Percentiles rank a stretch among this genome's conserved stretches.
phyloP scores from a whole-genome alignment of 345 rosid genomes.

The Erodium maritimum region DNA sequence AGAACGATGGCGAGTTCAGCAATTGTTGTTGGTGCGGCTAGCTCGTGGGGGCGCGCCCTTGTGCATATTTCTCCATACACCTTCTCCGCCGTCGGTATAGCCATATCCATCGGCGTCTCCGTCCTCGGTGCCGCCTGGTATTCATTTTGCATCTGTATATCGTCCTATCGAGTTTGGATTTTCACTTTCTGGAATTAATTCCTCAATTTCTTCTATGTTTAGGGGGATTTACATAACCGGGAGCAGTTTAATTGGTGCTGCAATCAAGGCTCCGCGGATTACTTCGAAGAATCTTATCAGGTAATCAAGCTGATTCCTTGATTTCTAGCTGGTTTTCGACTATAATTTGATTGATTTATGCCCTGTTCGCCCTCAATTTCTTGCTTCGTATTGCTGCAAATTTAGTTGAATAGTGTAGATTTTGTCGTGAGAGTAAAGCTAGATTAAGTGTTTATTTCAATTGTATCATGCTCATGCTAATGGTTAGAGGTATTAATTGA shows the following conservation, averaged over 20 bases:
- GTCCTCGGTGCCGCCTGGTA: conserved; percentile 99
- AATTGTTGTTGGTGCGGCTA: conserved; percentile 29
- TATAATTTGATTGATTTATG: neutral
- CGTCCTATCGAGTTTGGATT: too few species aligned
- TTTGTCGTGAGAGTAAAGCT: neutral
- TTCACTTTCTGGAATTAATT: neutral
- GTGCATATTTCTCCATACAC: conserved; percentile 85
- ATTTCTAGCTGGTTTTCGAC: neutral
- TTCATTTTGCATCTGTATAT: neutral
- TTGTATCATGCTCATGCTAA: too few species aligned
- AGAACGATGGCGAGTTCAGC: conserved; percentile 24
- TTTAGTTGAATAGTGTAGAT: neutral
- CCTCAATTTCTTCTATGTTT: neutral
- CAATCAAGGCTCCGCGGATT: conserved; percentile 94
- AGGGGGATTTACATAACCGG: conserved; percentile 99
- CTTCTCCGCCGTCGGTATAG: conserved; percentile 91
- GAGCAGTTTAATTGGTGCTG: conserved; percentile 98
- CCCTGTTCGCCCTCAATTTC: neutral
- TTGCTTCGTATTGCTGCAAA: neutral
- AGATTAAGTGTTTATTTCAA: too few species aligned
- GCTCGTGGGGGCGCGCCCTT: conserved; percentile 76
- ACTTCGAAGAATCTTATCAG: conserved; percentile 97
- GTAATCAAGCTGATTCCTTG: conserved; percentile 14
- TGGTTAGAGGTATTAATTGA: too few species aligned
- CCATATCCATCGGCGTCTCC: conserved; percentile 87